Base-by-base conservation (phyloP, 495 filamentous ascomycete genomes). In the Xylaria telfairii region DNA sequence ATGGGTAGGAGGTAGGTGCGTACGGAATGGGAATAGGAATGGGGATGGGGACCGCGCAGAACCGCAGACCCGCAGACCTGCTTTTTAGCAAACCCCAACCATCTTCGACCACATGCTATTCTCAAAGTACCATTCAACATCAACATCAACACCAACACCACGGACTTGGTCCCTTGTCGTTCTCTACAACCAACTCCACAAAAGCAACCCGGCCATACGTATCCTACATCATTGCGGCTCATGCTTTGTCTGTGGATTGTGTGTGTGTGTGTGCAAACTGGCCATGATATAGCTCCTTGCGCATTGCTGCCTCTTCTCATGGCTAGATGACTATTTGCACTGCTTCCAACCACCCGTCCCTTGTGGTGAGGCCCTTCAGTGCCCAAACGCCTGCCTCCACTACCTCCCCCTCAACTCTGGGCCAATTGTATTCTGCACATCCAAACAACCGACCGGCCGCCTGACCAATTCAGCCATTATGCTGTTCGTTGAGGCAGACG, bases 401-500 rank as follows among this genome's bases (percentile, higher is more conserved):
- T 34, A 17, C 9, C 34, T 54, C 4, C 26, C 32, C 39, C 62
- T 30, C 44, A 4, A 6, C 30, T 8, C 9, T 17, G 15, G 13
- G 13, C 13, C 61, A 30, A 44, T 32, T 67, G 19, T 7, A n/a
- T 32, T 26, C 42, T 39, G 12, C 32, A 15, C 64, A 12, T n/a
- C 21, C 61, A 24, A 5, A 30, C 46, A 26, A 30, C 30, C 61
- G 0, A 21, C 61, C n/a, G 41, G 24, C 44, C 41, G n/a, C n/a
- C n/a, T n/a, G 59, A 66, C 34, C 65, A 71, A 73, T 71, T 70
- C 41, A 69, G 69, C 44, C 60, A 42, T 41, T 46, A 97, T 97
- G 94, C 83, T 93, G 72, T 91, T 97, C 74, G 83, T 90, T 30
- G 94, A 97, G 62, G 90, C 87, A 54, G 90, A 97, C 78, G 87